Conservation (phyloP, 2,329 filamentous ascomycete species). For the Ceratocystis albifundus region DNA sequence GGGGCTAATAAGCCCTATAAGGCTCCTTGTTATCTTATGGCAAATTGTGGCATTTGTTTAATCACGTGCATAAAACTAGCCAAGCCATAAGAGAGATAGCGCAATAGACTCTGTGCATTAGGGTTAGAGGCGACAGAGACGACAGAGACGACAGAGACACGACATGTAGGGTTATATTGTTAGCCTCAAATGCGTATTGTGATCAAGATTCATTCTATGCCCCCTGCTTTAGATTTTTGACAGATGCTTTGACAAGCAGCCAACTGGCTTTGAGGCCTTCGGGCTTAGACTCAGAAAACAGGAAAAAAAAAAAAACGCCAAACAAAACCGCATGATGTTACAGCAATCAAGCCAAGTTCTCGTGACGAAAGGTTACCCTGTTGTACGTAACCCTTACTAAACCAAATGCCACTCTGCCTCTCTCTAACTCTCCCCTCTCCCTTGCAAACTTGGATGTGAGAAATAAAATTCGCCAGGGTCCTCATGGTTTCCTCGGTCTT, state of each 20-base stretch:
- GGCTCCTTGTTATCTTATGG: background rate
- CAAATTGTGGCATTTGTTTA: background rate
- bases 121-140: rapidly evolving
- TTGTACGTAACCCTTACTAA: background rate
- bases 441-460: background rate
- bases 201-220: no score
- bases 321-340: no score
- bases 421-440: no score
- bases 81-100: background rate
- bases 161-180: rapidly evolving
- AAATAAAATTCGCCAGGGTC: background rate
- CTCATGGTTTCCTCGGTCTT: background rate
- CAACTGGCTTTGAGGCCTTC: background rate
- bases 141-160: no score
- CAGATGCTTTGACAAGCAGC: conserved; percentile 1
- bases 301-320: no score
- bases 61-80: background rate
- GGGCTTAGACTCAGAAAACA: background rate
- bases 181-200: background rate
- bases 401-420: background rate
- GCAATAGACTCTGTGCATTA: background rate
- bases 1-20: background rate
- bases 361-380: no score
- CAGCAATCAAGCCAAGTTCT: no score
- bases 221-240: background rate